Evolutionary conservation across 371 early-diverging fungal genomes (phyloP).

Genomic region (Mortierella sp.): DNA sequence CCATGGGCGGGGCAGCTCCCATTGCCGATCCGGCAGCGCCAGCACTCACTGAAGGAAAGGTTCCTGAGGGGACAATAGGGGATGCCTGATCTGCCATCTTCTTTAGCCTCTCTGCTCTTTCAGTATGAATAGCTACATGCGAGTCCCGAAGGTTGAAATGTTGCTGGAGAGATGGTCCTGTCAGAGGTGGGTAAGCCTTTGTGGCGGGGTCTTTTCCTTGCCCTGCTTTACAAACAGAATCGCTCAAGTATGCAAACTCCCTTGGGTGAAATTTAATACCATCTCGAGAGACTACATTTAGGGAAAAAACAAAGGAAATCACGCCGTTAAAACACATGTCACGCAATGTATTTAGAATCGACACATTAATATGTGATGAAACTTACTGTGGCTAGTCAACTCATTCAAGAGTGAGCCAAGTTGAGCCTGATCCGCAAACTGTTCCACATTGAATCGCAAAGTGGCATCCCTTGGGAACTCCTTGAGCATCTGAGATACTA

Average conservation of each 20-base stretch:
- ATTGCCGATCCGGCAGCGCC: neutral
- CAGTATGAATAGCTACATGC: slow-evolving; percentile 23
- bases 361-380: neutral
- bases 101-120: slow-evolving; percentile 31
- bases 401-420: slow-evolving; percentile 30
- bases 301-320: neutral
- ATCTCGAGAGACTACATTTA: slow-evolving; percentile 28
- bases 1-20: neutral
- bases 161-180: slow-evolving; percentile 43
- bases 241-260: slow-evolving; percentile 50
- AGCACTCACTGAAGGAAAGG: slow-evolving; percentile 1
- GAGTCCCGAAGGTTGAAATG: slow-evolving; percentile 39
- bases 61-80: slow-evolving; percentile 19
- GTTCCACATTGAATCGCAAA: slow-evolving; percentile 49
- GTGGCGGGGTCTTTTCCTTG: slow-evolving; percentile 46
- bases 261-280: slow-evolving; percentile 57
- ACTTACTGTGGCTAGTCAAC: slow-evolving; percentile 36
- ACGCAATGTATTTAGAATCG: too few relatives aligned
- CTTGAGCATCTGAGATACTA: slow-evolving; percentile 50
- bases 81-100: slow-evolving; percentile 48
- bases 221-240: slow-evolving; percentile 33
- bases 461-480: slow-evolving; percentile 47
- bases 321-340: too few relatives aligned
- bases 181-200: slow-evolving; percentile 30
- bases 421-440: slow-evolving; percentile 45